Evolutionary conservation across 345 rosid genomes (phyloP).

Genomic region (Geranium rotundifolium): DNA sequence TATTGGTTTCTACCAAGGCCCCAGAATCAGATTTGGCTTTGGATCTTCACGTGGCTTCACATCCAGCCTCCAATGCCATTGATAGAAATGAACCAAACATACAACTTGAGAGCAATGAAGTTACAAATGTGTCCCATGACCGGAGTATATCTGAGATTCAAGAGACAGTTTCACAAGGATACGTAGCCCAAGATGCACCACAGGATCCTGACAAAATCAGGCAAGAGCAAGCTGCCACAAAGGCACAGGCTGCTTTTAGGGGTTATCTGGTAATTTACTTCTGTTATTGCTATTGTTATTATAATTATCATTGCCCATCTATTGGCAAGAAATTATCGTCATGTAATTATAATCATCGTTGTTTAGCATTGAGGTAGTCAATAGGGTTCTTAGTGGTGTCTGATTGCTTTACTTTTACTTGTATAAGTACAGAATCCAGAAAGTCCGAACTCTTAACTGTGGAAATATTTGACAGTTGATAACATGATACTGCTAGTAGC

Average conservation of each 20-base stretch:
- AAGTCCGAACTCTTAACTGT: too few relatives aligned
- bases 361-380: too few relatives aligned
- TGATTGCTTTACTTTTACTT: too few relatives aligned
- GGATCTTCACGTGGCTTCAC: conserved; percentile 33
- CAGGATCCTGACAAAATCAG: conserved; percentile 42
- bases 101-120: conserved; percentile 33
- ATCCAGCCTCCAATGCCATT: conserved; percentile 12
- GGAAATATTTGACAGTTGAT: too few relatives aligned
- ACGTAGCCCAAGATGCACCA: conserved; percentile 13
- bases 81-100: conserved; percentile 29
- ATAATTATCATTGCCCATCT: neutral
- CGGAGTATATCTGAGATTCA: conserved; percentile 19
- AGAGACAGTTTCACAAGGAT: conserved; percentile 19
- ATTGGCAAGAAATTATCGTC: too few relatives aligned
- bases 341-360: too few relatives aligned
- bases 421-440: too few relatives aligned
- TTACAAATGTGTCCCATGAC: conserved; percentile 28
- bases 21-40: conserved; percentile 36
- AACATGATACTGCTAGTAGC: too few relatives aligned
- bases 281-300: neutral
- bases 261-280: conserved; percentile 68
- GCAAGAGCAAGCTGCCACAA: conserved; percentile 64
- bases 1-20: conserved; percentile 43
- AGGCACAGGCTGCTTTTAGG: conserved; percentile 88
- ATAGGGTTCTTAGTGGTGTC: too few relatives aligned